Conservation (phyloP, 352 stramenopile genomes). For the Pythium aristosporum region DNA sequence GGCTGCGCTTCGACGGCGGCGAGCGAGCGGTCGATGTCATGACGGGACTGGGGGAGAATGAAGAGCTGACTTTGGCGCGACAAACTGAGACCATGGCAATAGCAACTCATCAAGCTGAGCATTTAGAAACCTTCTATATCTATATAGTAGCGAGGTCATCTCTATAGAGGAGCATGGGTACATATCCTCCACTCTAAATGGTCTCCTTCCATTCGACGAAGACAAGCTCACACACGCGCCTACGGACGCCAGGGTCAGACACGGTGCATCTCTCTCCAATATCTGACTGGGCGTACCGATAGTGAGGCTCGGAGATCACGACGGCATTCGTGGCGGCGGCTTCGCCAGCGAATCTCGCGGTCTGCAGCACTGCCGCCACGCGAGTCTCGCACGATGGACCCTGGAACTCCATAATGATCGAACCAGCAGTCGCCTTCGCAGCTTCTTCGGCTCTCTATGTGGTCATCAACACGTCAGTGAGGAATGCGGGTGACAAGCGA, state of each 20-base stretch:
- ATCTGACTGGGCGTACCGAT: slow-evolving; percentile 27
- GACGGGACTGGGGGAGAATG: background rate
- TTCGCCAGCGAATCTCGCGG: slow-evolving; percentile 26
- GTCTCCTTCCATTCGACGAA: slow-evolving; percentile 55
- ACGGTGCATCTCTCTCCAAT: background rate
- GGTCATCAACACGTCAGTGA: background rate
- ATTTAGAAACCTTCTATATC: slow-evolving; percentile 5
- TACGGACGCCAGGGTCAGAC: slow-evolving; percentile 9
- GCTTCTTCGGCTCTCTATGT: slow-evolving; percentile 36
- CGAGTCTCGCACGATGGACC: slow-evolving; percentile 27
- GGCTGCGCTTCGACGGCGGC: slow-evolving; percentile 9
- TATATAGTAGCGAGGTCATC: slow-evolving; percentile 1
- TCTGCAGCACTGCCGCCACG: slow-evolving; percentile 26
- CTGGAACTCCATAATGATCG: slow-evolving; percentile 65
- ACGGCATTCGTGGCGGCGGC: slow-evolving; percentile 18
- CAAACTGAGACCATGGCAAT: background rate
- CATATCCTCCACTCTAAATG: slow-evolving; percentile 25
- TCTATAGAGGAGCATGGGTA: slow-evolving; percentile 17
- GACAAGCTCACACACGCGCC: slow-evolving; percentile 40
- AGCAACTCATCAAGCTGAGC: background rate
- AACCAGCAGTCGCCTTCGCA: slow-evolving; percentile 33
- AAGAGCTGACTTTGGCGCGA: background rate
- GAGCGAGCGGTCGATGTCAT: slow-evolving; percentile 5
- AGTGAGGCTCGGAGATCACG: slow-evolving; percentile 34
- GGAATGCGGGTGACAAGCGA: background rate